Evolutionary conservation across 192 early-diverging fungal species (phyloP), one percentile per base, ranked within the genome.

Genomic region (Coemansia sp.): DNA sequence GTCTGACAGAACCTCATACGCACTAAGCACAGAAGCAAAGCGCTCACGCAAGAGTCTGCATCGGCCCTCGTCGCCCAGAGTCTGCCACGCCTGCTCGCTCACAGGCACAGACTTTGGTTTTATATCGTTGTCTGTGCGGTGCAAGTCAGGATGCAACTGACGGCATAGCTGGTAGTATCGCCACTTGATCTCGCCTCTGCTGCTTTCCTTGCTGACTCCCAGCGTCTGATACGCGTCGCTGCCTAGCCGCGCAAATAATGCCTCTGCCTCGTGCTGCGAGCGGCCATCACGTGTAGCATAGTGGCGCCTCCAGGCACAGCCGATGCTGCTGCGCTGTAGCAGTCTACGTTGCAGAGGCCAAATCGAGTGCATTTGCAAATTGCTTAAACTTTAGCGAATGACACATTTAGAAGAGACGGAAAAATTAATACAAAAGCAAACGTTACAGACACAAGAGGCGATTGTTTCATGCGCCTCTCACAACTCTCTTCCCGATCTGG

Each of bases 151-250:
- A 21, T 80, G 78, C 34, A 80, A 69, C 39, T 80, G 57, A 0
- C 78, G 73, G 38, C 78, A 80, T 4, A 80, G 70, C 51, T 60
- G 37, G 69, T 75, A 80, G 73, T 80, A 80, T 50, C 66, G 57
- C 27, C 50, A 23, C 29, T 80, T 80, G 66, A 75, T 69, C 67
- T 80, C 78, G 25, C 32, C 57, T 2, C 19, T 8, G 9, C 63
- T 59, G 59, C 73, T 69, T 14, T 34, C 10, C 21, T 61, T 37
- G 19, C 50, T 42, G 9, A 69, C 63, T 10, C 78, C 73, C 23
- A 80, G 73, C 8, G 61, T 65, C 53, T 55, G 57, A 53, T 80
- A 75, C n/a, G 68, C 42, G 15, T 50, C 66, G 63, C 12, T n/a
- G 46, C 60, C 45, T 9, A 79, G 77, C 36, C 64, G 61, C 21